phyloP scores from a whole-genome alignment of 2,329 filamentous ascomycete species.

The Apiospora marii region DNA sequence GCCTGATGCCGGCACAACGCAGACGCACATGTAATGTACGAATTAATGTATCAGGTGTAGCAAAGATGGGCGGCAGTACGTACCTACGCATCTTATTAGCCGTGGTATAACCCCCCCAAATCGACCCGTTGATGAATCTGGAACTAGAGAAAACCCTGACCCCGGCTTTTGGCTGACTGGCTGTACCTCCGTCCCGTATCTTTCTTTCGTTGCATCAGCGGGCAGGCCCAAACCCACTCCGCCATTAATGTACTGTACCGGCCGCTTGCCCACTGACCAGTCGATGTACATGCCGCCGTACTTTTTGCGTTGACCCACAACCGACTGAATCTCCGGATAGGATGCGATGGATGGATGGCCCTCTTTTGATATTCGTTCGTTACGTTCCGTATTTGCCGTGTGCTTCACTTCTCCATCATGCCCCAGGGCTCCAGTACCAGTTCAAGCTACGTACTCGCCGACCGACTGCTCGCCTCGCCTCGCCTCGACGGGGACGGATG shows the following conservation, averaged over 20 bases:
- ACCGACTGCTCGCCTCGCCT: background rate
- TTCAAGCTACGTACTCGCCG: no score
- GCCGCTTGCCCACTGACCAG: background rate
- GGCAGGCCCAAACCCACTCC: background rate
- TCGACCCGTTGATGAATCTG: slow-evolving; percentile 22
- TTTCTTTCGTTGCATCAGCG: background rate
- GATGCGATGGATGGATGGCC: slow-evolving; percentile 9
- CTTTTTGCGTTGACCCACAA: background rate
- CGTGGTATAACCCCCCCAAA: slow-evolving; percentile 18
- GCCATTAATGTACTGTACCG: background rate
- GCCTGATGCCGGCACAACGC: slow-evolving; percentile 25
- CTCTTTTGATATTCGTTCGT: slow-evolving; percentile 21
- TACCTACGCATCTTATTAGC: slow-evolving; percentile 12
- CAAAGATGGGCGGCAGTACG: background rate
- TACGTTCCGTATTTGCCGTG: slow-evolving; percentile 24
- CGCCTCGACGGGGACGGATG: background rate
- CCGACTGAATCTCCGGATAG: slow-evolving; percentile 16
- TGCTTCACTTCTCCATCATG: background rate
- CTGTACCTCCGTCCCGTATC: background rate
- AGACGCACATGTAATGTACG: slow-evolving; percentile 23
- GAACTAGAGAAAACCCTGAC: slow-evolving; percentile 20
- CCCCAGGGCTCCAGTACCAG: background rate
- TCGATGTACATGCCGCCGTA: background rate
- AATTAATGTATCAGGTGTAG: slow-evolving; percentile 8
- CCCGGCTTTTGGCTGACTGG: slow-evolving; percentile 15